These are phyloP conservation scores for Dioscorea zingiberensis DNA, from an alignment of 106 monocot genomes.

Conservation along the genomic window DNA sequence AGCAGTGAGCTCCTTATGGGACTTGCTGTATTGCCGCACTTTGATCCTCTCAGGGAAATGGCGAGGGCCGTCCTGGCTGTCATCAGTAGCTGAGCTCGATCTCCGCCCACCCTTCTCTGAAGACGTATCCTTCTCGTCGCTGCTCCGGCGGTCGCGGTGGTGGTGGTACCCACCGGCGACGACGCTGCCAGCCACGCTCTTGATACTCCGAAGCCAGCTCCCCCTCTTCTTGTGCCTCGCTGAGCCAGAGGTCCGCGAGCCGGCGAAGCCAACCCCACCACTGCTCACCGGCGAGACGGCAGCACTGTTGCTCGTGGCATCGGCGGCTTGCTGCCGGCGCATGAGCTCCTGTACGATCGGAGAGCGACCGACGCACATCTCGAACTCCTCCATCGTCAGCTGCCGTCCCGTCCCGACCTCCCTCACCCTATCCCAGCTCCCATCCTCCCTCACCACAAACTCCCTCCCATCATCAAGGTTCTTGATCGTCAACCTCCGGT, in stretches of 20 bases:
- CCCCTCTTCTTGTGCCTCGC: slow-evolving; percentile 35
- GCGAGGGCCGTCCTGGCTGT: slow-evolving; percentile 46
- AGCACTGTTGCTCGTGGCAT: background rate
- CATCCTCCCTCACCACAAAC: slow-evolving; percentile 80
- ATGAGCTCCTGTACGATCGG: slow-evolving; percentile 93
- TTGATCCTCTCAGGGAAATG: slow-evolving; percentile 44
- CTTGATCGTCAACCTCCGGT: slow-evolving; percentile 49
- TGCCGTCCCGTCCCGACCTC: slow-evolving; percentile 73
- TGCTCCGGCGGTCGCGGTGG: slow-evolving; percentile 31
- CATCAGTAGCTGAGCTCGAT: slow-evolving; percentile 75
- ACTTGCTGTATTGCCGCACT: slow-evolving; percentile 55
- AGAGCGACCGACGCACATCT: slow-evolving; percentile 63
- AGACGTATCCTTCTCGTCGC: slow-evolving; percentile 52
- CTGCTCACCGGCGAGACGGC: background rate
- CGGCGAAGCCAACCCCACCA: slow-evolving; percentile 7
- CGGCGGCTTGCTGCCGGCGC: slow-evolving; percentile 55
- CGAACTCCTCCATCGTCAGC: slow-evolving; percentile 86
- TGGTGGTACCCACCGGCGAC: slow-evolving; percentile 20
- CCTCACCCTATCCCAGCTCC: slow-evolving; percentile 59
- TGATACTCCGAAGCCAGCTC: slow-evolving; percentile 55
- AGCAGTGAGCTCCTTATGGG: slow-evolving; percentile 50
- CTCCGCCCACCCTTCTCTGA: slow-evolving; percentile 61
- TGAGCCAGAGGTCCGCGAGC: slow-evolving; percentile 9
- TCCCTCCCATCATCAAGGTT: slow-evolving; percentile 75
- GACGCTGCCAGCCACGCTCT: slow-evolving; percentile 45